Evolutionary conservation across 495 filamentous ascomycete species (phyloP), one percentile per base, ranked within the genome.

Genomic region (Aspergillus homomorphus): DNA sequence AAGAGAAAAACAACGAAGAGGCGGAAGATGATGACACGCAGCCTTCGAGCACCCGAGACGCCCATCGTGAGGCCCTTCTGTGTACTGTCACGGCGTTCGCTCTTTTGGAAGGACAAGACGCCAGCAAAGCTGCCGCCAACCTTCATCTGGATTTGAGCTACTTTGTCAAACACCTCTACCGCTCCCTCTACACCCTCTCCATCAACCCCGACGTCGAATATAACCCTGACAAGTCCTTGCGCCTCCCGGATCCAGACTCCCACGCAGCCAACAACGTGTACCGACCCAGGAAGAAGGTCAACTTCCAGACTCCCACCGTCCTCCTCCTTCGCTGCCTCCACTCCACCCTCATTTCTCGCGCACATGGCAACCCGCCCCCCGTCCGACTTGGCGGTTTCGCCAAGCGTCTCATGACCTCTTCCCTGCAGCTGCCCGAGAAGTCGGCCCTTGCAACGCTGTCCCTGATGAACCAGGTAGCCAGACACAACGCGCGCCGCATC

Each of bases 1-100:
- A 75, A n/a, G 74, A 79, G 30, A 72, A 79, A 23, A 69, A 77
- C 16, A 75, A 74, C 10, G 73, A 74, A 1, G 75, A 83, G 19
- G 73, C 79, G 2, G 76, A 75, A 20, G 76, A 73, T 19, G 73
- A 80, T 15, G 73, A 79, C 12, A 64, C 72, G 21, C 57, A 66
- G 18, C 62, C 50, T 7, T 41, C 51, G 15, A 69, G 63, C 6
- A 55, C 59, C 24, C 82, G 89, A 16, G 90, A 96, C 74, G 70
- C 85, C 18, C 89, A 86, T 38, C 86, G 94, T 54, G 90, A 96
- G 72, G 80, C 89, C 20, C 85, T 98, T n/a, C 88, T 98, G 58
- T 96, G 91, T 77, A 92, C 91, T 51, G 89, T 91, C 67, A 98
- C 94, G 3, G 95, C 95, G 16, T 97, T 98, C 69, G 90, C 92